Percentiles rank a stretch among this genome's conserved stretches.
These are phyloP conservation scores for Henckelia pumila DNA, from an alignment of 257 asterid species.

Conservation along the genomic window DNA sequence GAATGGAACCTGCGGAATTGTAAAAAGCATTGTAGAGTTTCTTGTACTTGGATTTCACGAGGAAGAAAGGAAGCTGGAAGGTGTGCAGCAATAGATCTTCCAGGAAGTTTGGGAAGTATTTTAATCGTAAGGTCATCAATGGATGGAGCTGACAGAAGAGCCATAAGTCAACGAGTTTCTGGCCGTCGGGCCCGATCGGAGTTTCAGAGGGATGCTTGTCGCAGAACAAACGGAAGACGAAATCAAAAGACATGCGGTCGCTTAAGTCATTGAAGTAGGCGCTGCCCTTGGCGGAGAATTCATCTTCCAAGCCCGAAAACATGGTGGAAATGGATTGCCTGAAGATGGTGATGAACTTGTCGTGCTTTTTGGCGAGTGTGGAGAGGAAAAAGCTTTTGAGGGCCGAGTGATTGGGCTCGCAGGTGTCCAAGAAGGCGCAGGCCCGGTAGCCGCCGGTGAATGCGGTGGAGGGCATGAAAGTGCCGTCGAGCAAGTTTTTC, in stretches of 20 bases:
- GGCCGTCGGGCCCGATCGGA: conserved; percentile 41
- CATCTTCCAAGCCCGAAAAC: conserved; percentile 46
- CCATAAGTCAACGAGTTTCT: conserved; percentile 53
- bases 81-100: conserved; percentile 60
- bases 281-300: conserved; percentile 35
- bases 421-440: conserved; percentile 65
- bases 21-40: conserved; percentile 50
- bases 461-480: conserved; percentile 63
- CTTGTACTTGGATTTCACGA: conserved; percentile 43
- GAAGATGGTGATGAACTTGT: conserved; percentile 44
- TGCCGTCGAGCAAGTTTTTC: conserved; percentile 68
- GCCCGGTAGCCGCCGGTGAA: conserved; percentile 69
- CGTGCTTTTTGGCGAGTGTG: conserved; percentile 34
- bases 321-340: conserved; percentile 34
- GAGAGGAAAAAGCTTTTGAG: conserved; percentile 46
- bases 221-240: conserved; percentile 59
- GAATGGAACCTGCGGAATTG: conserved; percentile 25
- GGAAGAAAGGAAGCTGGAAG: conserved; percentile 37
- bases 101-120: conserved; percentile 44
- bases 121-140: conserved; percentile 38
- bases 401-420: conserved; percentile 46
- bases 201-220: conserved; percentile 37
- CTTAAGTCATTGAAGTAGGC: conserved; percentile 43
- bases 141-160: conserved; percentile 60
- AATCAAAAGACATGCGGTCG: conserved; percentile 57